These are phyloP conservation scores for Trametes elegans DNA, from an alignment of 768 basidiomycete species.

Conservation along the genomic window DNA sequence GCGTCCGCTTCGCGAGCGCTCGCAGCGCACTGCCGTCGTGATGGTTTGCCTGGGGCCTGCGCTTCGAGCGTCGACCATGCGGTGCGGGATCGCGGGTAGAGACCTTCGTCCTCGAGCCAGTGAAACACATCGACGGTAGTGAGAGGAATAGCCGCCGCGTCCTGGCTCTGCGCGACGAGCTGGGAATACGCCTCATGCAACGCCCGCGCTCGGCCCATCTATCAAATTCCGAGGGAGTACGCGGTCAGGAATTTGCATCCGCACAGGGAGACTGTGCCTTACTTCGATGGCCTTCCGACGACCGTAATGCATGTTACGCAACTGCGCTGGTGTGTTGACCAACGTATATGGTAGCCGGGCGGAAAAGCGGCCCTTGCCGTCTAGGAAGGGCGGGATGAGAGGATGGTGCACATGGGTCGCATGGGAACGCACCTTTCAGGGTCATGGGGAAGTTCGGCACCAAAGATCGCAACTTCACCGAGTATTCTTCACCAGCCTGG, in stretches of 20 bases:
- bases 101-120: slow-evolving; percentile 43
- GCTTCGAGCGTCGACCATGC: slow-evolving; percentile 4
- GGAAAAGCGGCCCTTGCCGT: slow-evolving; percentile 34
- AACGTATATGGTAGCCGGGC: slow-evolving; percentile 39
- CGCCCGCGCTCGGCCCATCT: slow-evolving; percentile 48
- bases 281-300: slow-evolving; percentile 51
- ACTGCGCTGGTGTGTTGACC: slow-evolving; percentile 33
- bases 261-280: slow-evolving; percentile 12
- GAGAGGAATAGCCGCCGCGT: slow-evolving; percentile 26
- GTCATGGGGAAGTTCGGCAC: slow-evolving; percentile 45
- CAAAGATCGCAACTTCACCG: slow-evolving; percentile 33
- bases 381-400: slow-evolving; percentile 24
- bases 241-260: not conserved
- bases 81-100: slow-evolving; percentile 33
- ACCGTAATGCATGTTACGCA: slow-evolving; percentile 38
- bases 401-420: not conserved
- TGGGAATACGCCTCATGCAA: slow-evolving; percentile 39
- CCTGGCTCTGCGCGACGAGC: slow-evolving; percentile 21
- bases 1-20: slow-evolving; percentile 7
- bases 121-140: slow-evolving; percentile 42
- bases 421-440: slow-evolving; percentile 33
- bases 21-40: slow-evolving; percentile 1
- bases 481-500: slow-evolving; percentile 33
- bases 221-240: too few species aligned
- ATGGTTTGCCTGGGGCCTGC: slow-evolving; percentile 13